Evolutionary conservation across 177 flowering plant species (phyloP).

Genomic region (Vitis hybrid): DNA sequence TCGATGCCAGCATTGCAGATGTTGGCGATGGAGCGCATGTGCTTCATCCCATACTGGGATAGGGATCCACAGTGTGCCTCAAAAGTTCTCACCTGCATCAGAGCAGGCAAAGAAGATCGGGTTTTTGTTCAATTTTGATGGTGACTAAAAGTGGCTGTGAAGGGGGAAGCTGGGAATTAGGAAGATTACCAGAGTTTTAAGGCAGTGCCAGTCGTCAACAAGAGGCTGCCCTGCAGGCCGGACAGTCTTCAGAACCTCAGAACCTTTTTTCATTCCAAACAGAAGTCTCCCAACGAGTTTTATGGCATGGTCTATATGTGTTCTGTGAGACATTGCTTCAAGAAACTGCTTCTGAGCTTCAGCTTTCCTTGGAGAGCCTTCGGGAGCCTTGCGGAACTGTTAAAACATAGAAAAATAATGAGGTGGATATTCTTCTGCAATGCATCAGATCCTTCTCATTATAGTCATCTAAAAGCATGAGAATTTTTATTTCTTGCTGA

Average conservation of each 20-base stretch:
- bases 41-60: constrained; percentile 89
- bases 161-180: neutral
- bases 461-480: neutral
- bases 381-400: constrained; percentile 83
- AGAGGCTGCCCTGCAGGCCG: constrained; percentile 75
- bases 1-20: constrained; percentile 78
- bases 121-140: neutral
- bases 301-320: constrained; percentile 67
- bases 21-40: constrained; percentile 85
- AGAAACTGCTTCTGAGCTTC: constrained; percentile 70
- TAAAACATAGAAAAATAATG: neutral
- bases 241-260: constrained; percentile 53
- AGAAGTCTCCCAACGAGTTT: constrained; percentile 64
- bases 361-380: constrained; percentile 66
- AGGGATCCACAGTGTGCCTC: constrained; percentile 82
- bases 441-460: too few relatives aligned
- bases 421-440: too few relatives aligned
- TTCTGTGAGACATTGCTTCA: constrained; percentile 77
- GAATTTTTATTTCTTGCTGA: too few relatives aligned
- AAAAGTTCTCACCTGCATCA: constrained; percentile 72
- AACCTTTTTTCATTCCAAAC: constrained; percentile 66
- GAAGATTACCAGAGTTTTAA: constrained; percentile 65
- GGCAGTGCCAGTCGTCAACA: constrained; percentile 93
- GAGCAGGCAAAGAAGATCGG: neutral
- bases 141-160: neutral